Conservation (phyloP, 2,329 filamentous ascomycete species). For the Geosmithia flava region DNA sequence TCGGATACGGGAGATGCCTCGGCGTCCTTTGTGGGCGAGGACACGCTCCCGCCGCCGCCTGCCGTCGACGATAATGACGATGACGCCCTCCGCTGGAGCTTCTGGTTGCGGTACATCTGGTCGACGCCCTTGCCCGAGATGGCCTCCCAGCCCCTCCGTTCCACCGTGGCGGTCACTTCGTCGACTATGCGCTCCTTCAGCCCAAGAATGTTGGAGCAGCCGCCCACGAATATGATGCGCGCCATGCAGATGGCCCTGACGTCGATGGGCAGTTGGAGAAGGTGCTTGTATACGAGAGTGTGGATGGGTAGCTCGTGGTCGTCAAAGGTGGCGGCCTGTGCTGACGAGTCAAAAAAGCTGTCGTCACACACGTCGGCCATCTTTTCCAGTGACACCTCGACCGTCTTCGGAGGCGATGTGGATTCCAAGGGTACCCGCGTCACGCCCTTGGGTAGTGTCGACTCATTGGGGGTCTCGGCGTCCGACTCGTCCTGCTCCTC, state of each 20-base stretch:
- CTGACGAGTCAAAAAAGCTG: conserved; percentile 53
- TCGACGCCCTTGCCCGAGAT: conserved; percentile 59
- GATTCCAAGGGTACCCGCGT: conserved; percentile 27
- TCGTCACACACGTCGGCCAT: conserved; percentile 66
- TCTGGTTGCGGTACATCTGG: conserved; percentile 32
- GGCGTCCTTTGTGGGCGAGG: conserved; percentile 2
- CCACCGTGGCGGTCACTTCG: conserved; percentile 58
- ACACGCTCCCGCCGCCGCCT: conserved; percentile 9
- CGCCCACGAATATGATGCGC: conserved; percentile 76
- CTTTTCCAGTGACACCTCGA: conserved; percentile 55
- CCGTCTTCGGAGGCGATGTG: conserved; percentile 33
- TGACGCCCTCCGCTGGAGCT: conserved; percentile 16
- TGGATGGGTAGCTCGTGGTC: conserved; percentile 78
- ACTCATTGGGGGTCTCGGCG: conserved; percentile 12
- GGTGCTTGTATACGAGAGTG: conserved; percentile 59
- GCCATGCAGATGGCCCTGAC: conserved; percentile 78
- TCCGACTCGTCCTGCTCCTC: conserved; percentile 45
- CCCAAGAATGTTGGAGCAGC: conserved; percentile 66
- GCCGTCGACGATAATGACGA: background rate
- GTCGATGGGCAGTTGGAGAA: conserved; percentile 69
- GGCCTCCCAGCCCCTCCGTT: conserved; percentile 62
- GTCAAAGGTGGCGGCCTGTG: conserved; percentile 50
- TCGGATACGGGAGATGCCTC: conserved; percentile 7
- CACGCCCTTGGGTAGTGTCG: conserved; percentile 11
- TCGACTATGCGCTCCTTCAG: conserved; percentile 65